Evolutionary conservation across 2,329 filamentous ascomycete genomes (phyloP).

Genomic region (Parascedosporium putredinis): DNA sequence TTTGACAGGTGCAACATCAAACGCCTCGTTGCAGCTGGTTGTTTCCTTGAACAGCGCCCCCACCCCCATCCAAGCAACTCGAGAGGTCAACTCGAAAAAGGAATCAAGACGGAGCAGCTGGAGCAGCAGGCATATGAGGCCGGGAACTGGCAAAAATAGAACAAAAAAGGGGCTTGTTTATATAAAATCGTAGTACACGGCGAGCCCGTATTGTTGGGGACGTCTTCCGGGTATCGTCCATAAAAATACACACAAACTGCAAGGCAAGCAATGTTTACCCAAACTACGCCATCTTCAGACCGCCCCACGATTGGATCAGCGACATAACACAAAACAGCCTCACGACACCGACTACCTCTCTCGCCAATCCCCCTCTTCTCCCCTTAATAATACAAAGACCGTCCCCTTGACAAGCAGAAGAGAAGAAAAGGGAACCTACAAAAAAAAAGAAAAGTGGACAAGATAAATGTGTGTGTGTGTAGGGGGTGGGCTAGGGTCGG

Average conservation of each 20-base stretch:
- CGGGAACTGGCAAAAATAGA: too few species aligned
- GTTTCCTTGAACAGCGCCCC: too few species aligned
- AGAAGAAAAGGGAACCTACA: neutral
- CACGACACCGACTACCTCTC: too few species aligned
- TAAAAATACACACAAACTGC: conserved; percentile 1
- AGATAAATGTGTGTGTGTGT: too few species aligned
- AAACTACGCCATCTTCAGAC: neutral
- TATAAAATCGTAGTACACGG: neutral
- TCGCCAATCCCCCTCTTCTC: neutral
- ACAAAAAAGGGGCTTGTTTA: neutral
- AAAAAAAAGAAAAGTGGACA: neutral
- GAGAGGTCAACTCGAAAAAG: too few species aligned
- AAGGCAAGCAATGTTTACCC: neutral
- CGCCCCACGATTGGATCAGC: neutral
- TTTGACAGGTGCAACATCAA: too few species aligned
- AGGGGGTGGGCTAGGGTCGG: too few species aligned
- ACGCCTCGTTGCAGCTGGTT: too few species aligned
- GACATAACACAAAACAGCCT: neutral
- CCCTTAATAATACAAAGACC: conserved; percentile 3
- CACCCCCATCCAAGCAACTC: too few species aligned
- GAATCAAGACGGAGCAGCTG: neutral
- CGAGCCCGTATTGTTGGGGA: neutral
- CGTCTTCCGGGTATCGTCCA: conserved; percentile 1
- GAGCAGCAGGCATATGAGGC: too few species aligned
- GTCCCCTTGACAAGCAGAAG: neutral